Percentiles rank a stretch among this genome's conserved stretches.
phyloP scores from a whole-genome alignment of 2,329 filamentous ascomycete species.

The Colletotrichum kahawae region DNA sequence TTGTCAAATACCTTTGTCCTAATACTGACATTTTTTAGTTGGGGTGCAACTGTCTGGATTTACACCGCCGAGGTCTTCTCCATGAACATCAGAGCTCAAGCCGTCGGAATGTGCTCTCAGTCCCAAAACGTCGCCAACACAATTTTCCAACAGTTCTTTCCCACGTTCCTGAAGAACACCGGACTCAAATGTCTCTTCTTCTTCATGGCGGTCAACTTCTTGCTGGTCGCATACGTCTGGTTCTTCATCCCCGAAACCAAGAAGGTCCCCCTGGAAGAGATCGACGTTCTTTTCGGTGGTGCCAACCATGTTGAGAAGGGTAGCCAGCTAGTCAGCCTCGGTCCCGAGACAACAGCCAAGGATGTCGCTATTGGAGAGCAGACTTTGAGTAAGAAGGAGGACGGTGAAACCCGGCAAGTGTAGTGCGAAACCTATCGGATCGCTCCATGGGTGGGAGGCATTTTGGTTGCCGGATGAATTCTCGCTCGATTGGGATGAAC shows the following conservation, averaged over 20 bases:
- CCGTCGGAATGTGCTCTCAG: slow-evolving; percentile 68
- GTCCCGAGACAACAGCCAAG: not conserved
- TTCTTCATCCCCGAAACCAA: slow-evolving; percentile 58
- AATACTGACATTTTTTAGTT: not conserved
- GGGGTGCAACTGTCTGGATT: slow-evolving; percentile 68
- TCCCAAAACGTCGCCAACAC: slow-evolving; percentile 69
- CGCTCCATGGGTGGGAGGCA: not conserved
- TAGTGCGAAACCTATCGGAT: not conserved
- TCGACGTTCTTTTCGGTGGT: slow-evolving; percentile 59
- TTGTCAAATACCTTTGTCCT: not conserved
- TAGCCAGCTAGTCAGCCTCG: slow-evolving; percentile 43
- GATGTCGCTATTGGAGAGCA: not conserved
- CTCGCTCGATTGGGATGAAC: not conserved
- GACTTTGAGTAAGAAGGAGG: not conserved
- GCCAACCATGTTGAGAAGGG: slow-evolving; percentile 60
- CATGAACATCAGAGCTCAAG: slow-evolving; percentile 73
- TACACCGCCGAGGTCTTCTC: slow-evolving; percentile 73
- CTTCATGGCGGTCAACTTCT: slow-evolving; percentile 45
- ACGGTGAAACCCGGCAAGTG: slow-evolving; percentile 9
- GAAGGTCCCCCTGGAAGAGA: slow-evolving; percentile 55
- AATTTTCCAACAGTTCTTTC: slow-evolving; percentile 74
- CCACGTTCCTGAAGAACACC: slow-evolving; percentile 64
- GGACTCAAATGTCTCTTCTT: slow-evolving; percentile 47
- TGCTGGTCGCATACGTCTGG: slow-evolving; percentile 51
- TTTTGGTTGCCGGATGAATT: not conserved